A percentile compares a stretch with the other conserved stretches of the same genome.
Evolutionary conservation across 2,329 filamentous ascomycete species (phyloP).

Genomic region (Zymoseptoria pseudotritici): DNA sequence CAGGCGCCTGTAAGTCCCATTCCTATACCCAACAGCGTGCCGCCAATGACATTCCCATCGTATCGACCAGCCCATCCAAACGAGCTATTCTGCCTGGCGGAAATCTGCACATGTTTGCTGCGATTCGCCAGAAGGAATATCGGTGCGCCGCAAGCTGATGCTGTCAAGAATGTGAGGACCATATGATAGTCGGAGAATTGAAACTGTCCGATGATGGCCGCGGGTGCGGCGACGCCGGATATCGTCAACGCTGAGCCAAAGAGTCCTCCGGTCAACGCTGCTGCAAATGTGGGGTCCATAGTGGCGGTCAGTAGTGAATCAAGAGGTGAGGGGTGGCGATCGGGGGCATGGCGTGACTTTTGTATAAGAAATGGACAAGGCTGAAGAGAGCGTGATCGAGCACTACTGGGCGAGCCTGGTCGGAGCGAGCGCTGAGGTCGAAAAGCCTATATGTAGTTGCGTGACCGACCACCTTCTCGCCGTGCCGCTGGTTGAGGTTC

Average conservation of each 20-base stretch:
- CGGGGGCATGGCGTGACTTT: not conserved
- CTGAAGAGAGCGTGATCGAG: not conserved
- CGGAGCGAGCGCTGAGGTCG: not conserved
- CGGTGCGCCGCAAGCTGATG: not conserved
- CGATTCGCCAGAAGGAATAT: not conserved
- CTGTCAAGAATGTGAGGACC: not conserved
- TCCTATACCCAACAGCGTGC: slow-evolving; percentile 54
- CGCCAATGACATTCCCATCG: slow-evolving; percentile 52
- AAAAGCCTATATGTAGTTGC: not conserved
- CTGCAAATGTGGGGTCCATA: not conserved
- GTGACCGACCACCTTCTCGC: not conserved
- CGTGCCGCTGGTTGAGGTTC: not conserved
- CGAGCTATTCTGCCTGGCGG: not conserved
- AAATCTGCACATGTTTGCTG: not conserved
- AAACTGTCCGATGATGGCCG: not conserved
- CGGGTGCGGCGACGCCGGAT: not conserved
- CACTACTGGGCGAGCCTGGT: not conserved
- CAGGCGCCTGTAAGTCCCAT: slow-evolving; percentile 61
- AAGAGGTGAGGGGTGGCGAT: not conserved
- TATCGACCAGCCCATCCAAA: not conserved
- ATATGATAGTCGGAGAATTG: not conserved
- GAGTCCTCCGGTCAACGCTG: not conserved
- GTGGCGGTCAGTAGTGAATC: not conserved
- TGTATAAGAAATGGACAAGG: not conserved
- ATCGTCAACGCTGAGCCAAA: not conserved